Conservation (phyloP, 257 asterid genomes). For the Solanum gracilifrons region DNA sequence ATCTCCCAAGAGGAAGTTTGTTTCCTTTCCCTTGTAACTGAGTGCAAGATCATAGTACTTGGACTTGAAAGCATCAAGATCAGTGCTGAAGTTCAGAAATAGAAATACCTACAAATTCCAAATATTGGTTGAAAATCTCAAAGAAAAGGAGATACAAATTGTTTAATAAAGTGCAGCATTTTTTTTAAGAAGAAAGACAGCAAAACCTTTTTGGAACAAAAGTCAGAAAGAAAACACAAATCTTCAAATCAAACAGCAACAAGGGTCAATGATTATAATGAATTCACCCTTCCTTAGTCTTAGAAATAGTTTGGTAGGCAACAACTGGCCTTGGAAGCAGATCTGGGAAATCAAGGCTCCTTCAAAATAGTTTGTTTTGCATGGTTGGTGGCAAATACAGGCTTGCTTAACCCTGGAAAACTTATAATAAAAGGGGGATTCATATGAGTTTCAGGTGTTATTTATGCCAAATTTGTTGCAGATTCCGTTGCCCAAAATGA, state of each 20-base stretch:
- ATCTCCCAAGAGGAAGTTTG: conserved; percentile 68
- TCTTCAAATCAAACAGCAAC: background rate
- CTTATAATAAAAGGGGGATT: background rate
- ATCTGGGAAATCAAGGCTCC: background rate
- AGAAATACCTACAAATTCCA: conserved; percentile 52
- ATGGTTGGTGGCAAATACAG: background rate
- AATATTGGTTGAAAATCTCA: background rate
- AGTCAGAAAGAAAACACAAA: background rate
- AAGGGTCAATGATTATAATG: background rate
- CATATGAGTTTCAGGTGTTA: background rate
- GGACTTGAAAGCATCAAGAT: conserved; percentile 41
- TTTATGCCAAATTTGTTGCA: background rate
- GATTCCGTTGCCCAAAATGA: background rate
- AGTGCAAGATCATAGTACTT: conserved; percentile 55
- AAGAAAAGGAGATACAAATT: background rate
- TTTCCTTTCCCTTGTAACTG: conserved; percentile 55
- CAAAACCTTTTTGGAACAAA: background rate
- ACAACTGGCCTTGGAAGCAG: background rate
- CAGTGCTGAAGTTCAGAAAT: conserved; percentile 56
- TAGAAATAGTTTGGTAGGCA: background rate
- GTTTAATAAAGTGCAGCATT: background rate
- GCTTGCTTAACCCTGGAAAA: background rate
- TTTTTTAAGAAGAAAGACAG: background rate
- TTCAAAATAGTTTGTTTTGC: background rate
- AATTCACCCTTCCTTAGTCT: background rate